Evolutionary conservation across 257 asterid genomes (phyloP).

Genomic region (Salvia hispanica): DNA sequence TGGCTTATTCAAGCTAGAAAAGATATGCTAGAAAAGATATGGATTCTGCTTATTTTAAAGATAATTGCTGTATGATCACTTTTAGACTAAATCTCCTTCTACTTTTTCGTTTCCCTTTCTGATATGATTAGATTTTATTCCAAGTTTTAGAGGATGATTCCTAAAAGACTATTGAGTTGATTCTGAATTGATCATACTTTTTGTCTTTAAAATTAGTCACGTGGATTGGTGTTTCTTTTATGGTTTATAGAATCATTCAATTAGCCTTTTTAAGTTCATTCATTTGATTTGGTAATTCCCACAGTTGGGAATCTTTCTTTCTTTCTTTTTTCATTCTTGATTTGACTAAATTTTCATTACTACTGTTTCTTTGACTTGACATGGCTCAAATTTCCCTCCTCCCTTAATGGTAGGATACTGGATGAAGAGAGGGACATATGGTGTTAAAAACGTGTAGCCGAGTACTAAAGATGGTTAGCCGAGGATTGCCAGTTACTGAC

Average conservation of each 20-base stretch:
- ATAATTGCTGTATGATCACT: neutral
- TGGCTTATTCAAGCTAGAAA: too few relatives aligned
- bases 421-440: constrained; percentile 31
- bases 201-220: too few relatives aligned
- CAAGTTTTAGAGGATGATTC: neutral
- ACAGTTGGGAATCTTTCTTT: neutral
- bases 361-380: constrained; percentile 5
- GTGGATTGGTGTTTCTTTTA: too few relatives aligned
- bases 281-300: neutral
- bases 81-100: neutral
- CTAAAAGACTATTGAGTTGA: too few relatives aligned
- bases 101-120: neutral
- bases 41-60: neutral
- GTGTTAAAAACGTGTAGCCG: constrained; percentile 27
- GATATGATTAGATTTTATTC: neutral
- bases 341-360: too few relatives aligned
- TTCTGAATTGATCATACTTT: too few relatives aligned
- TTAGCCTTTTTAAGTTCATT: too few relatives aligned
- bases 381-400: neutral
- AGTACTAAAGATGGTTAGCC: neutral
- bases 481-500: constrained; percentile 32
- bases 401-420: constrained; percentile 32
- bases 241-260: too few relatives aligned
- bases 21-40: neutral
- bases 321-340: too few relatives aligned